These are phyloP conservation scores for Debaryomyces singareniensis DNA, from an alignment of 1,139 yeast species.

Conservation along the genomic window DNA sequence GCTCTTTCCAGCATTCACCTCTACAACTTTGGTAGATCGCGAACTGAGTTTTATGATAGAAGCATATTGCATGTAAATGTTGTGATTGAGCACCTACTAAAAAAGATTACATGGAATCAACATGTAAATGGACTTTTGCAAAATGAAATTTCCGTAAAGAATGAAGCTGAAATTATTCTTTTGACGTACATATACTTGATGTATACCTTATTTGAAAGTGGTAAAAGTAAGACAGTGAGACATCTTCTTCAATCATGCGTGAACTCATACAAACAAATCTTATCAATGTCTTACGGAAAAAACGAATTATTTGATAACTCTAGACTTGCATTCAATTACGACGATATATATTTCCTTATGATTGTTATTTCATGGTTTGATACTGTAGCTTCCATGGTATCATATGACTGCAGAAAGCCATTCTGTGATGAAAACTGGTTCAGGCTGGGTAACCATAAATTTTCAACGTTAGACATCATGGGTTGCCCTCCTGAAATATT, in stretches of 20 bases:
- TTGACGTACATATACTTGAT: conserved; percentile 12
- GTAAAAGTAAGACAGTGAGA: conserved; percentile 9
- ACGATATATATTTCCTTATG: conserved; percentile 1
- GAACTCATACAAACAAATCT: conserved; percentile 7
- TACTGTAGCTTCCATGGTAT: conserved; percentile 11
- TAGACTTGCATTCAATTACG: conserved; percentile 7
- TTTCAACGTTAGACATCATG: conserved; percentile 11
- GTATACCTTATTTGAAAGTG: conserved; percentile 11
- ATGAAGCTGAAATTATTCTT: conserved; percentile 3
- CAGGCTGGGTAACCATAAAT: conserved; percentile 7
- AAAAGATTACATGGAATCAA: background rate
- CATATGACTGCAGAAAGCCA: conserved; percentile 11
- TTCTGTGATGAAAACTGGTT: conserved; percentile 12
- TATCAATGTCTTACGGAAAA: background rate
- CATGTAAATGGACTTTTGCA: background rate
- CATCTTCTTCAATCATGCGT: conserved; percentile 10
- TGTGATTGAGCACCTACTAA: conserved; percentile 1
- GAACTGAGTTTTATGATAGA: conserved; percentile 2
- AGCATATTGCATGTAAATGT: conserved; percentile 1
- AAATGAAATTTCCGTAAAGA: background rate
- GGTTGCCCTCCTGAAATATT: conserved; percentile 15
- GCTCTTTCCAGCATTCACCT: conserved; percentile 13
- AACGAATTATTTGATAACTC: background rate
- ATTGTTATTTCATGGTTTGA: conserved; percentile 13
- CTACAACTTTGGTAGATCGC: conserved; percentile 8